phyloP scores from a whole-genome alignment of 257 asterid genomes.

The Anisodus acutangulus region DNA sequence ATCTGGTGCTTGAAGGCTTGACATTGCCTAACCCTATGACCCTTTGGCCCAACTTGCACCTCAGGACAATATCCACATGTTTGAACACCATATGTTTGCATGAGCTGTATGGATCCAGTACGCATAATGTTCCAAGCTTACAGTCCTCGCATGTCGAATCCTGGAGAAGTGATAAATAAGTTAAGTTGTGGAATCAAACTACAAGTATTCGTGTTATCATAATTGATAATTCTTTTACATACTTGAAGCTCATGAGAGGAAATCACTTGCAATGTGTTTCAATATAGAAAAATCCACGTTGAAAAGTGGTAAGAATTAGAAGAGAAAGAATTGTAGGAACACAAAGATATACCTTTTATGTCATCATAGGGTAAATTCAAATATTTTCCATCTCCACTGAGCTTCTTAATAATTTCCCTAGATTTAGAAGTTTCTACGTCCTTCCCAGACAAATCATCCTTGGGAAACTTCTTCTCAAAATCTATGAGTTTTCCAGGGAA shows the following conservation, averaged over 20 bases:
- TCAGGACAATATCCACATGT: conserved; percentile 75
- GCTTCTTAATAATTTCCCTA: conserved; percentile 46
- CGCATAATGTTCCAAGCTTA: conserved; percentile 57
- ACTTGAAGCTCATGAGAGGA: background rate
- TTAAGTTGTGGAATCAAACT: background rate
- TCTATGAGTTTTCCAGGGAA: conserved; percentile 70
- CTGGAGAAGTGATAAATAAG: conserved; percentile 39
- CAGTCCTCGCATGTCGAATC: conserved; percentile 55
- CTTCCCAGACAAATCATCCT: conserved; percentile 41
- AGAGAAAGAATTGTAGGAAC: background rate
- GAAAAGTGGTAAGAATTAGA: background rate
- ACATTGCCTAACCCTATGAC: conserved; percentile 76
- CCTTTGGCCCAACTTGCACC: conserved; percentile 84
- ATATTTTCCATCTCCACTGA: conserved; percentile 28
- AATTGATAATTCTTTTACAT: background rate
- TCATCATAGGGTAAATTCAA: conserved; percentile 40
- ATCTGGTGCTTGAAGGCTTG: conserved; percentile 83
- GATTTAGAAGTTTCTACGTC: conserved; percentile 46
- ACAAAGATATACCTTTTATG: conserved; percentile 50
- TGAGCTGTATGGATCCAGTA: conserved; percentile 47
- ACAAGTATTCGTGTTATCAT: background rate
- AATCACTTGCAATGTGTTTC: background rate
- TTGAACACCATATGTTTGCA: conserved; percentile 59
- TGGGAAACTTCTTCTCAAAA: conserved; percentile 73
- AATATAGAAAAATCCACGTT: background rate